A percentile compares a stretch with the other conserved stretches of the same genome.
These are phyloP conservation scores for Coemansia sp. DNA, from an alignment of 192 early-diverging fungal genomes.

Conservation along the genomic window DNA sequence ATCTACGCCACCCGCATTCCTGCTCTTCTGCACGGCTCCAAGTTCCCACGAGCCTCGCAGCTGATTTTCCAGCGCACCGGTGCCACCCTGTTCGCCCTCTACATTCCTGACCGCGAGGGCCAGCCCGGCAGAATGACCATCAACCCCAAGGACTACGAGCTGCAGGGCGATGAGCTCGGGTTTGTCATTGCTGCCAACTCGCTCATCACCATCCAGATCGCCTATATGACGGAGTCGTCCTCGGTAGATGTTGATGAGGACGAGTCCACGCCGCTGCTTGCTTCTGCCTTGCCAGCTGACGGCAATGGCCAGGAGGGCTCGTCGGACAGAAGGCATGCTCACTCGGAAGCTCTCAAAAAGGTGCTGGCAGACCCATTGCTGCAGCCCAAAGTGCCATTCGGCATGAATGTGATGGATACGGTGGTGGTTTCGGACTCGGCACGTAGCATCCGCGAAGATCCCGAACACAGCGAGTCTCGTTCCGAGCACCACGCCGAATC, in stretches of 20 bases:
- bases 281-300: slow-evolving; percentile 2
- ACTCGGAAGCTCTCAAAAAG: slow-evolving; percentile 20
- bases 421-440: slow-evolving; percentile 30
- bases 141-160: slow-evolving; percentile 59
- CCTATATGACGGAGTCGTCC: slow-evolving; percentile 32
- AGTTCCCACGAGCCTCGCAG: slow-evolving; percentile 59
- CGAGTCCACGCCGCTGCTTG: slow-evolving; percentile 35
- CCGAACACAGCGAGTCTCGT: slow-evolving; percentile 10
- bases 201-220: slow-evolving; percentile 44
- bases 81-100: slow-evolving; percentile 60
- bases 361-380: slow-evolving; percentile 25
- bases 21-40: slow-evolving; percentile 41
- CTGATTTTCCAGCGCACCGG: slow-evolving; percentile 58
- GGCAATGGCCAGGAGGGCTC: slow-evolving; percentile 3
- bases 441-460: slow-evolving; percentile 15
- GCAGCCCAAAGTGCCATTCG: slow-evolving; percentile 40
- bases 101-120: slow-evolving; percentile 16
- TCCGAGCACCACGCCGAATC: neutral
- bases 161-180: slow-evolving; percentile 62
- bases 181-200: slow-evolving; percentile 58
- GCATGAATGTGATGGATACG: slow-evolving; percentile 52
- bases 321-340: neutral
- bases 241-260: slow-evolving; percentile 14
- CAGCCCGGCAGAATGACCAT: slow-evolving; percentile 43
- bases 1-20: slow-evolving; percentile 62